phyloP scores from a whole-genome alignment of 139 green algal genomes.

The Gonium pectorale region DNA sequence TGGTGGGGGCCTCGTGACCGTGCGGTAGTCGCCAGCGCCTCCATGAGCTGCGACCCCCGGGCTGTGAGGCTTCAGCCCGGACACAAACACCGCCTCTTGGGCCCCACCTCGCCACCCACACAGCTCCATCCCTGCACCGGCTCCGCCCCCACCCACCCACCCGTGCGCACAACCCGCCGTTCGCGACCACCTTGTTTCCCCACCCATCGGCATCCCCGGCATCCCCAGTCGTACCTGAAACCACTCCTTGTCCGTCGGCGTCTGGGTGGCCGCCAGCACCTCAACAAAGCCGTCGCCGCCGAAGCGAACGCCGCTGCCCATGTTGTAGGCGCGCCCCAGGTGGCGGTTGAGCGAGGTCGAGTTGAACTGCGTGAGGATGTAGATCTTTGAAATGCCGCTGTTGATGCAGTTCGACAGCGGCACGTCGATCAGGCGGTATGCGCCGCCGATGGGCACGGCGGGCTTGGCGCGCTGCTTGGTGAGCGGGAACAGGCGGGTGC shows the following conservation, averaged over 20 bases:
- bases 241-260: slow-evolving; percentile 80
- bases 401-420: slow-evolving; percentile 99
- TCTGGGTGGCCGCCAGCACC: slow-evolving; percentile 94
- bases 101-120: no score
- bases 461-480: slow-evolving; percentile 95
- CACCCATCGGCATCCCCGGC: no score
- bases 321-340: slow-evolving; percentile 97
- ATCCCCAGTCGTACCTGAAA: slow-evolving; percentile 64
- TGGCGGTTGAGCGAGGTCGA: slow-evolving; percentile 98
- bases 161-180: no score
- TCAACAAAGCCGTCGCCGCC: slow-evolving; percentile 94
- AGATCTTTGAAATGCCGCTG: slow-evolving; percentile 98
- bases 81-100: no score
- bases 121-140: no score
- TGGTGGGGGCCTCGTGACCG: no score
- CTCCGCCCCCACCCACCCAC: no score
- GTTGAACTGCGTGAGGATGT: slow-evolving; percentile 98
- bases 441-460: slow-evolving; percentile 97
- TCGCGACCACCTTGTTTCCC: no score
- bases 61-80: no score
- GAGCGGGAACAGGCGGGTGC: slow-evolving; percentile 92
- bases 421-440: slow-evolving; percentile 99
- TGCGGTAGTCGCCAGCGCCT: no score
- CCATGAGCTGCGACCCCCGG: no score
- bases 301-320: slow-evolving; percentile 88